A percentile compares a stretch with the other conserved stretches of the same genome.
Evolutionary conservation across 306 rosid species (phyloP).

Genomic region (Boehmeria nivea): DNA sequence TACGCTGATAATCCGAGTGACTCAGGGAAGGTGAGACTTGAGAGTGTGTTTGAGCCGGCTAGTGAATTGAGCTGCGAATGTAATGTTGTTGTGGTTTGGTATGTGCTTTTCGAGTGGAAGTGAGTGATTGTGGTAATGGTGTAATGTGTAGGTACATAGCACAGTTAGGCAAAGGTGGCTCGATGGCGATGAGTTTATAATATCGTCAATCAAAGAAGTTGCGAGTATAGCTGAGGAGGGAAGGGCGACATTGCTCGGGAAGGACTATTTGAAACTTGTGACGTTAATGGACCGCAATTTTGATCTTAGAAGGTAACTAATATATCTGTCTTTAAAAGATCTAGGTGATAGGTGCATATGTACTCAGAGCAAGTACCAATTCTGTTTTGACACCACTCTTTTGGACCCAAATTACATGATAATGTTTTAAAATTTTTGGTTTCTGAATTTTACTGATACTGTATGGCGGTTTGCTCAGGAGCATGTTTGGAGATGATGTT

Average conservation of each 20-base stretch:
- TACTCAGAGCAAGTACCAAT: too few relatives aligned
- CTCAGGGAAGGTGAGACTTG: conserved; percentile 86
- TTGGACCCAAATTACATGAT: too few relatives aligned
- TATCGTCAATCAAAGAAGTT: conserved; percentile 69
- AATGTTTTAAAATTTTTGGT: too few relatives aligned
- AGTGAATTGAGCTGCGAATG: too few relatives aligned
- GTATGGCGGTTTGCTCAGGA: conserved; percentile 30
- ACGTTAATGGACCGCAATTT: conserved; percentile 76
- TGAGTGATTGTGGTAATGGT: neutral
- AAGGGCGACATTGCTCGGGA: conserved; percentile 47
- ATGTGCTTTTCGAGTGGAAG: too few relatives aligned
- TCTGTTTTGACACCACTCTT: too few relatives aligned
- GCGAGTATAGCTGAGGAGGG: conserved; percentile 76
- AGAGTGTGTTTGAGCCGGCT: neutral
- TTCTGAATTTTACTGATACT: too few relatives aligned
- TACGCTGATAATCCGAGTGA: conserved; percentile 91
- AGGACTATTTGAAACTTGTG: conserved; percentile 57
- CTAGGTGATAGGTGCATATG: neutral
- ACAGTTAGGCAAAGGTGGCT: conserved; percentile 88
- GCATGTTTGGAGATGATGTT: conserved; percentile 84
- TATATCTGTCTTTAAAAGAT: neutral
- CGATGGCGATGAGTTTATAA: conserved; percentile 65
- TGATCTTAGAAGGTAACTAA: conserved; percentile 70
- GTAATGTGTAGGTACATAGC: conserved; percentile 70
- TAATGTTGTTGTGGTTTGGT: too few relatives aligned